Base-by-base conservation (phyloP, 495 filamentous ascomycete species). In the Podospora conica region DNA sequence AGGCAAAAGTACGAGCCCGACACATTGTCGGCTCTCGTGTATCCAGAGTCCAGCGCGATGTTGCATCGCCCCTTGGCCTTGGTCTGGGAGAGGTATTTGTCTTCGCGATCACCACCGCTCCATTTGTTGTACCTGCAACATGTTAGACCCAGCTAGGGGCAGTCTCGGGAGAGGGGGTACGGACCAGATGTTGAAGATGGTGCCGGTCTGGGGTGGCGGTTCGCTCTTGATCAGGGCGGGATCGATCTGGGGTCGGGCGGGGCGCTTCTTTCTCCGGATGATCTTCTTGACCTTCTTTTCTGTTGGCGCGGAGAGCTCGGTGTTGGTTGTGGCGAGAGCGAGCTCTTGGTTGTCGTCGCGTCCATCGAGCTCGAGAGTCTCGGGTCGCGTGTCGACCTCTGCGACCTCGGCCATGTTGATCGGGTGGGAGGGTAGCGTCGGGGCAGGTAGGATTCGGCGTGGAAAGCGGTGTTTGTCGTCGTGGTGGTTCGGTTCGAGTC, bases 31-130 rank as follows among this genome's bases (percentile, higher is more conserved):
- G 91, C 95, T 65, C 86, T 85, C 9, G 95, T 98, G 73, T 96
- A 98, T 15, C 95, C 95, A 10, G 83, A 86, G 74, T 98, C 95
- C 48, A 80, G 83, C 3, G 87, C 86, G 28, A 98, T 81, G 73
- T 92, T 92, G 79, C 93, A 97, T 31, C 96, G 88, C 5, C 84
- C 84, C 29, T 86, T 82, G 0, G 95, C 93, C 59, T 77, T 70
- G 1, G 79, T 82, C 72, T 96, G 89, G 20, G 88, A 88, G 6
- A 90, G 85, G 70, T 95, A 92, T 65, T 90, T 90, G 80, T 97
- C 93, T 70, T 97, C 94, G 54, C 93, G 88, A 76, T 98, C 93
- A 65, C 96, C 94, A 60, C 94, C 95, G 7, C 86, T 87, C 92
- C 92, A 97, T 76, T 96, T 96, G 79, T 95, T 96, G 75, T 96